A percentile compares a stretch with the other conserved stretches of the same genome.
Evolutionary conservation across 2,329 filamentous ascomycete genomes (phyloP).

Genomic region (Sclerotinia borealis): DNA sequence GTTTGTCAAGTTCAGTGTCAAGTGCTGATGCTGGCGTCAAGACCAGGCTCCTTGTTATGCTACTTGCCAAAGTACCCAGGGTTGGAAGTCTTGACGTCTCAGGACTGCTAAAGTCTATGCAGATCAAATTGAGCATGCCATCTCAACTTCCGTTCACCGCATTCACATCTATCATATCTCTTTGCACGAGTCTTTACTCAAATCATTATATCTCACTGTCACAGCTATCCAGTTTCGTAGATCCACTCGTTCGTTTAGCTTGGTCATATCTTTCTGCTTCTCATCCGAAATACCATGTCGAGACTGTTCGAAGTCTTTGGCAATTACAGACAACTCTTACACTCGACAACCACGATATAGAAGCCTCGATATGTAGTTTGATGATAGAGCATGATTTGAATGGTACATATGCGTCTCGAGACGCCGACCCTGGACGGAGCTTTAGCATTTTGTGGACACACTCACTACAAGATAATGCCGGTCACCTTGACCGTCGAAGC

Average conservation of each 20-base stretch:
- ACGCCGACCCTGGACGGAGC: slow-evolving; percentile 58
- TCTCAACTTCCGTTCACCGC: slow-evolving; percentile 43
- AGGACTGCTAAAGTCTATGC: slow-evolving; percentile 45
- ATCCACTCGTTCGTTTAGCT: slow-evolving; percentile 61
- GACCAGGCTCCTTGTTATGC: slow-evolving; percentile 52
- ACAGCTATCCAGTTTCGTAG: slow-evolving; percentile 58
- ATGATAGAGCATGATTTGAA: slow-evolving; percentile 52
- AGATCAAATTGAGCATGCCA: slow-evolving; percentile 39
- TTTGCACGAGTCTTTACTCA: slow-evolving; percentile 51
- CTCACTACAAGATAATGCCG: slow-evolving; percentile 53
- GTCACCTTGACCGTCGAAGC: slow-evolving; percentile 40
- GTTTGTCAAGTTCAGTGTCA: slow-evolving; percentile 38
- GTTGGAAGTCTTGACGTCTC: slow-evolving; percentile 42
- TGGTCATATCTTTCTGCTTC: slow-evolving; percentile 80
- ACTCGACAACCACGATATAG: slow-evolving; percentile 63
- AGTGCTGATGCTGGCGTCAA: slow-evolving; percentile 48
- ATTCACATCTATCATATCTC: slow-evolving; percentile 53
- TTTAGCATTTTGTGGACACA: slow-evolving; percentile 82
- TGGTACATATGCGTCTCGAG: slow-evolving; percentile 42
- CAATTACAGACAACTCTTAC: slow-evolving; percentile 71
- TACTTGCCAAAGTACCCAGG: slow-evolving; percentile 47
- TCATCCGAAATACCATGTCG: slow-evolving; percentile 88
- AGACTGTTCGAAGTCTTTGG: slow-evolving; percentile 82
- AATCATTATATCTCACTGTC: slow-evolving; percentile 44
- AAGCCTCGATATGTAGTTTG: slow-evolving; percentile 67